These are phyloP conservation scores for Cercospora sojina DNA, from an alignment of 2,329 filamentous ascomycete species.

Conservation along the genomic window DNA sequence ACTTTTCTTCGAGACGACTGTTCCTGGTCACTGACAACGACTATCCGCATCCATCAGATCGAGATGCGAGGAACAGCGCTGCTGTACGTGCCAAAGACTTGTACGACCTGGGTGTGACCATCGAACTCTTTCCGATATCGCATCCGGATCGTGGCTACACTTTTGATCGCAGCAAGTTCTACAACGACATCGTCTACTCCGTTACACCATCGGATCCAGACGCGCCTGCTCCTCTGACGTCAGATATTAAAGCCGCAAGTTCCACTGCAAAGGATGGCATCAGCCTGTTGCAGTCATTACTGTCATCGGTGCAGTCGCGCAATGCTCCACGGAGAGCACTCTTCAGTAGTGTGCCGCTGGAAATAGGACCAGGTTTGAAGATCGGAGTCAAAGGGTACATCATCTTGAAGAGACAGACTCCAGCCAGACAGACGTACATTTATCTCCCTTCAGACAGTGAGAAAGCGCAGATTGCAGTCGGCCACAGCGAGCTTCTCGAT, in stretches of 20 bases:
- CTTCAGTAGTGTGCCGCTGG: conserved; percentile 83
- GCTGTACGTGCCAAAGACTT: conserved; percentile 89
- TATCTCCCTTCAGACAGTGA: conserved; percentile 74
- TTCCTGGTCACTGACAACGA: conserved; percentile 97
- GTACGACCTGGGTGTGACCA: conserved; percentile 86
- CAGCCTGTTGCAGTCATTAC: conserved; percentile 72
- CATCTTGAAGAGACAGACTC: conserved; percentile 77
- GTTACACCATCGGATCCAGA: conserved; percentile 68
- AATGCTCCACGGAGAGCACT: conserved; percentile 80
- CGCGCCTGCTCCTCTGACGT: conserved; percentile 55
- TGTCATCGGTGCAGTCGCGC: conserved; percentile 88
- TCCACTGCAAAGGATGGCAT: conserved; percentile 73
- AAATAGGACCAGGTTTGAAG: conserved; percentile 77
- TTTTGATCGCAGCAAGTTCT: conserved; percentile 85
- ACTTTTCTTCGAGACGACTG: conserved; percentile 87
- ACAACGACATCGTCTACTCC: conserved; percentile 92
- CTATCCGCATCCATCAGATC: conserved; percentile 73
- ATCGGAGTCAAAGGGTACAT: conserved; percentile 96
- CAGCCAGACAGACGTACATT: conserved; percentile 79
- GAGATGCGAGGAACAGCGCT: conserved; percentile 70
- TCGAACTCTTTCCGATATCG: conserved; percentile 90
- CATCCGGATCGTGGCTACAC: conserved; percentile 56
- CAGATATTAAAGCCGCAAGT: conserved; percentile 54
- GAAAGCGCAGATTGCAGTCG: conserved; percentile 72
- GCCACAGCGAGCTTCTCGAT: conserved; percentile 71